A percentile compares a stretch with the other conserved stretches of the same genome.
Conservation (phyloP, 352 stramenopile species). For the Stramenopiles sp. region DNA sequence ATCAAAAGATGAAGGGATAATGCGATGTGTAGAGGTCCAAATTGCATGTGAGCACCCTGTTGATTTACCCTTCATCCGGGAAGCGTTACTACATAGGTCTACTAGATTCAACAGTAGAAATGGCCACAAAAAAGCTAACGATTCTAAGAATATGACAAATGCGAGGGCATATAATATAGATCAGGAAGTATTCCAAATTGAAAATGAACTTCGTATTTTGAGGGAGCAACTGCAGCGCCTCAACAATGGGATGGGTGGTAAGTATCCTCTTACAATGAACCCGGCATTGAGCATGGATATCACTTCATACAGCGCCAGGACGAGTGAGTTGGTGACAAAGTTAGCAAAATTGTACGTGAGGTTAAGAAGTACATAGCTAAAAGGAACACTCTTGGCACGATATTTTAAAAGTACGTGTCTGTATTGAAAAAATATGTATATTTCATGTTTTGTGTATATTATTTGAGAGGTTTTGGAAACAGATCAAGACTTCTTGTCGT, state of each 20-base stretch:
- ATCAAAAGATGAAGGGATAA: not conserved
- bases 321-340: not conserved
- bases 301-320: not conserved
- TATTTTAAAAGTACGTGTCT: not conserved
- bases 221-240: not conserved
- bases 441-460: too few species aligned
- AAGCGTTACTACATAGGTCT: not conserved
- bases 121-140: too few species aligned
- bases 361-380: not conserved
- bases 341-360: not conserved
- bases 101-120: not conserved
- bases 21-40: not conserved
- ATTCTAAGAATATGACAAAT: too few species aligned
- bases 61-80: not conserved
- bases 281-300: not conserved
- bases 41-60: not conserved
- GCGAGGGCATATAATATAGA: too few species aligned
- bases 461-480: too few species aligned
- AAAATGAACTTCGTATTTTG: not conserved
- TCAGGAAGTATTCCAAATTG: not conserved
- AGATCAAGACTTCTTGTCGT: too few species aligned
- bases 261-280: not conserved
- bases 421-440: not conserved
- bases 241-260: not conserved
- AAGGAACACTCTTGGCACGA: not conserved